Percentiles rank a stretch among this genome's conserved stretches.
Conservation (phyloP, 371 early-diverging fungal genomes). For the Zancudomyces culisetae region DNA sequence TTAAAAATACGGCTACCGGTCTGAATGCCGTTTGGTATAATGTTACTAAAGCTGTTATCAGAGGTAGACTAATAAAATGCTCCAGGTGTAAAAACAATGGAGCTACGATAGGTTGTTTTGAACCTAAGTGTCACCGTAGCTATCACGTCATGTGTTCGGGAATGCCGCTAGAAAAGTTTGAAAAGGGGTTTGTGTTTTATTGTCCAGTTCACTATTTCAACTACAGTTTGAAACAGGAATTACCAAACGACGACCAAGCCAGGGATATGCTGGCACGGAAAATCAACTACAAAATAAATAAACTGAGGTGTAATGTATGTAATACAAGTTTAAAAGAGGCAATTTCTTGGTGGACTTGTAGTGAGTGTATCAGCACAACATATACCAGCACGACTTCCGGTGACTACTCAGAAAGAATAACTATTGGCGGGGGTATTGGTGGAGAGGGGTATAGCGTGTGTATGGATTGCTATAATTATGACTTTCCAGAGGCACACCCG, state of each 20-base stretch:
- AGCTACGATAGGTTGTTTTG: conserved; percentile 78
- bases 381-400: too few relatives aligned
- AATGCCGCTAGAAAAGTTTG: conserved; percentile 47
- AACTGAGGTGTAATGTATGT: neutral
- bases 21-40: conserved; percentile 60
- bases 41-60: conserved; percentile 49
- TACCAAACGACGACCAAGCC: neutral
- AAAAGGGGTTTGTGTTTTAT: conserved; percentile 67
- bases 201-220: conserved; percentile 48
- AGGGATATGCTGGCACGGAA: neutral
- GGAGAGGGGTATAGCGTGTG: neutral
- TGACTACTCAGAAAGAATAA: too few relatives aligned
- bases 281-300: too few relatives aligned
- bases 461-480: conserved; percentile 1
- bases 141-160: conserved; percentile 67
- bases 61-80: conserved; percentile 56
- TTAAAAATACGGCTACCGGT: neutral
- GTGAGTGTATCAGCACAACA: conserved; percentile 36
- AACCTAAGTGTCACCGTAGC: conserved; percentile 58
- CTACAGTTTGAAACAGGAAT: conserved; percentile 6
- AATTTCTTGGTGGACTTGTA: conserved; percentile 41
- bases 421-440: neutral
- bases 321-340: neutral
- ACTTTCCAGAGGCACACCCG: conserved; percentile 1
- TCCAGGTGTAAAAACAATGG: conserved; percentile 57